These are phyloP conservation scores for Chlorokybus atmophyticus DNA, from an alignment of 139 green algal species.

Conservation along the genomic window DNA sequence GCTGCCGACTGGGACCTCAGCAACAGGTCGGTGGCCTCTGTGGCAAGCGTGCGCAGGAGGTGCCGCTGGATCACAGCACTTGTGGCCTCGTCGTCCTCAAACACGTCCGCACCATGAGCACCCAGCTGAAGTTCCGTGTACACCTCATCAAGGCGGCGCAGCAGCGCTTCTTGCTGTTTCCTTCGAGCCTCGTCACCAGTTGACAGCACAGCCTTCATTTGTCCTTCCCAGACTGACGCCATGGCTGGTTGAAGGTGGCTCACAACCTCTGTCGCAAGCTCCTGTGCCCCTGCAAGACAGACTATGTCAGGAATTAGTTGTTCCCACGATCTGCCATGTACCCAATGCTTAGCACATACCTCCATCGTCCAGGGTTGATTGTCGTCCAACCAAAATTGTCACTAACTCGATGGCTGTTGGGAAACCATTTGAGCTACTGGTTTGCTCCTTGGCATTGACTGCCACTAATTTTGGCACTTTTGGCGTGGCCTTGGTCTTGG, in stretches of 20 bases:
- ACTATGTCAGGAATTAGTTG: too few species aligned
- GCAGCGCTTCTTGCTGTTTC: constrained; percentile 38
- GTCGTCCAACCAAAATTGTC: neutral
- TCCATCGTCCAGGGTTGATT: too few species aligned
- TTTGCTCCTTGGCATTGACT: neutral
- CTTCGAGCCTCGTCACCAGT: constrained; percentile 52
- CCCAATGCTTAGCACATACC: too few species aligned
- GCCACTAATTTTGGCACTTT: neutral
- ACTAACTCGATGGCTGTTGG: neutral
- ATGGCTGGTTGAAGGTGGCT: constrained; percentile 36
- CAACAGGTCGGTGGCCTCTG: constrained; percentile 42
- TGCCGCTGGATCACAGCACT: constrained; percentile 38
- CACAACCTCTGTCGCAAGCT: constrained; percentile 28
- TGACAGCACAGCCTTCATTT: constrained; percentile 48
- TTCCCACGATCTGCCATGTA: neutral
- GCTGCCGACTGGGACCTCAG: constrained; percentile 37
- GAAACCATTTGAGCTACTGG: too few species aligned
- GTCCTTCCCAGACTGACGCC: constrained; percentile 43
- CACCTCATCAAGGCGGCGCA: constrained; percentile 26
- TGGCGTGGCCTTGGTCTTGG: neutral
- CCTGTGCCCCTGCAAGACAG: too few species aligned
- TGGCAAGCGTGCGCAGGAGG: constrained; percentile 41
- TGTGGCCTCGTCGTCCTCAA: constrained; percentile 15
- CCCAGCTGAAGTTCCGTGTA: constrained; percentile 47
- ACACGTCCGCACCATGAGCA: constrained; percentile 35